Base-by-base conservation (phyloP, 805 yeast species). In the Nakazawaea holstii region DNA sequence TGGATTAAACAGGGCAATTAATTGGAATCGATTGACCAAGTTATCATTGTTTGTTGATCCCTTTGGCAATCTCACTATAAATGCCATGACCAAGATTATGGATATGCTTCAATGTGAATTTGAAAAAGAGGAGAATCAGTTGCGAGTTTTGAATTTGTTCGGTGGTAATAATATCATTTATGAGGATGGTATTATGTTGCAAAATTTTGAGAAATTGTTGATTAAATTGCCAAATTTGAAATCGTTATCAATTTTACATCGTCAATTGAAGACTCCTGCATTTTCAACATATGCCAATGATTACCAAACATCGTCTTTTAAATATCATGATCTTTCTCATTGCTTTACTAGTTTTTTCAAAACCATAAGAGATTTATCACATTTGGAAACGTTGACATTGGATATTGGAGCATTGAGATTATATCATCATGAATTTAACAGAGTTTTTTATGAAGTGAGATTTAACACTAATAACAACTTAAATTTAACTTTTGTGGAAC, bases 1-100 rank as follows among this genome's bases (percentile, higher is more conserved):
- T 27, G 39, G 28, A 14, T 37, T 46, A 8, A 10, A 20, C 10
- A 37, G 14, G 20, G 41, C n/a, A 10, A 36, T 46, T 6, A 4
- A 17, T 30, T 46, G 45, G 45, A 17, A 14, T 13, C 13, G 17
- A 30, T 31, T 46, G 28, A 17, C 31, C 8, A 36, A 37, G 24
- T 29, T 46, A 14, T 26, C 29, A n/a, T 13, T 46, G 5, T 46
- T 46, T 27, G 30, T 46, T 10, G 49, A 46, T 33, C 45, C 49
- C 3, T 46, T 11, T 41, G 41, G 35, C 5, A 17, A 29, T 39
- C 39, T 39, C 7, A 29, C 29, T 27, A 30, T 44, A 10, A 38
- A 37, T 26, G 26, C 14, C 9, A 38, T 38, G 4, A 20, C 17
- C 5, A 37, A 38, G 7, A 28, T 44, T 8, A 30, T 44, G 17